Evolutionary conservation across 2,329 filamentous ascomycete species (phyloP).

Genomic region (Verticillium nubilum): DNA sequence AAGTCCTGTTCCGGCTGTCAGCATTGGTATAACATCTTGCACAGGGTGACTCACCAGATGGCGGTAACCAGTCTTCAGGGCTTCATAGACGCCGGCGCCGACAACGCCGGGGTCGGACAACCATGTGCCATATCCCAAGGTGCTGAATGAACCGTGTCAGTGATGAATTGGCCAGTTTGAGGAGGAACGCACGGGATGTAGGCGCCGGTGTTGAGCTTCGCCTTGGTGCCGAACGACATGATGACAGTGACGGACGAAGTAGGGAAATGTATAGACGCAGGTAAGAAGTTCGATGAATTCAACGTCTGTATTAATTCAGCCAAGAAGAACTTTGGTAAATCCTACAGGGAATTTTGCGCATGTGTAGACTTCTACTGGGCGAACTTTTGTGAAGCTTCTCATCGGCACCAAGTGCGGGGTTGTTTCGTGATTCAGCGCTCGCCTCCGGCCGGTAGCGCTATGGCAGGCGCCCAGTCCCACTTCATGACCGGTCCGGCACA

Average conservation of each 20-base stretch:
- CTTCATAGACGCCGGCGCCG: conserved; percentile 63
- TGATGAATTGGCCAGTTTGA: conserved; percentile 50
- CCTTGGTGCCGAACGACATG: conserved; percentile 52
- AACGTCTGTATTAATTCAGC: no score
- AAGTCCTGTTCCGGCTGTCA: conserved; percentile 20
- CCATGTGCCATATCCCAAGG: conserved; percentile 56
- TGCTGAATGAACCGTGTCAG: neutral
- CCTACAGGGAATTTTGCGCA: no score
- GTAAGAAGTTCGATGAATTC: no score
- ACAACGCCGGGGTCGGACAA: conserved; percentile 67
- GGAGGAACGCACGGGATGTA: conserved; percentile 58
- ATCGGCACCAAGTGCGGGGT: neutral
- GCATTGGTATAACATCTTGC: neutral
- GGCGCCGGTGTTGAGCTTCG: conserved; percentile 57
- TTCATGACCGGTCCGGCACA: neutral
- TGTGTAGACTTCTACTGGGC: no score
- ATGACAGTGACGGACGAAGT: conserved; percentile 2
- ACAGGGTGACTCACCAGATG: conserved; percentile 56
- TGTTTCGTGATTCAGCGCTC: neutral
- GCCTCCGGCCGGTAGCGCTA: neutral
- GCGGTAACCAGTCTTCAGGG: conserved; percentile 63
- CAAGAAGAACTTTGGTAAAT: no score
- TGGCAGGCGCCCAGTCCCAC: neutral
- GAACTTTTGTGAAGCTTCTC: no score
- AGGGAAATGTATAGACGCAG: no score